Base-by-base conservation (phyloP, 805 yeast genomes). In the Sugiyamaella marilandica region DNA sequence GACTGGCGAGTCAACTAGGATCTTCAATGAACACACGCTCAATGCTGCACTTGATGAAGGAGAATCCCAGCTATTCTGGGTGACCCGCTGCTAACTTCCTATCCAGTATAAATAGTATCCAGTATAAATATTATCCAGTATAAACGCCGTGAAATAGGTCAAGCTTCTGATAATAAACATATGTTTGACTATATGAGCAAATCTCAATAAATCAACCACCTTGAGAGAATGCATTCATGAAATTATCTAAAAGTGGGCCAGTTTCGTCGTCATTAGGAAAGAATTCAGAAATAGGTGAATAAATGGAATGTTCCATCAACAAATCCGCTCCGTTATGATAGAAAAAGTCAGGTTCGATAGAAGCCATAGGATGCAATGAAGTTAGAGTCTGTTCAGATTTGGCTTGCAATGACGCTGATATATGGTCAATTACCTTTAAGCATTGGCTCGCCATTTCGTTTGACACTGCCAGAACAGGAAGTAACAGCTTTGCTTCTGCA, bases 1-100 rank as follows among this genome's bases (percentile, higher is more conserved):
- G 54, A 51, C 45, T 18, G 47, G 47, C n/a, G 26, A 45, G n/a
- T 35, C 49, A 11, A 35, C 45, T 10, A 2, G 33, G 24, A 36
- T 51, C 5, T 35, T 11, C 36, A 37, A 29, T 14, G 19, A 24
- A 26, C 7, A n/a, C 19, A 8, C 29, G 4, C 31, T 49, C 11
- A 14, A 14, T 7, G 50, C 46, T 19, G 26, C 11, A 14, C 46
- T 51, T 34, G 54, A 46, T 21, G 54, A 51, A 34, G 54, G 54
- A 11, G 52, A 52, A 5, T 52, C 52, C 5, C 55, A 43, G 37
- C 37, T 47, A 10, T 51, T 48, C 41, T 39, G 44, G 34, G 10
- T 49, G 2, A 41, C 52, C 5, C 47, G 37, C 47, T 49, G 47
- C 43, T 39, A 10, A 19, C 16, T 13, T n/a, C 5, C 14, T 5